Evolutionary conservation across 768 basidiomycete species (phyloP).

Genomic region (Porphyrellus cyaneotinctus): DNA sequence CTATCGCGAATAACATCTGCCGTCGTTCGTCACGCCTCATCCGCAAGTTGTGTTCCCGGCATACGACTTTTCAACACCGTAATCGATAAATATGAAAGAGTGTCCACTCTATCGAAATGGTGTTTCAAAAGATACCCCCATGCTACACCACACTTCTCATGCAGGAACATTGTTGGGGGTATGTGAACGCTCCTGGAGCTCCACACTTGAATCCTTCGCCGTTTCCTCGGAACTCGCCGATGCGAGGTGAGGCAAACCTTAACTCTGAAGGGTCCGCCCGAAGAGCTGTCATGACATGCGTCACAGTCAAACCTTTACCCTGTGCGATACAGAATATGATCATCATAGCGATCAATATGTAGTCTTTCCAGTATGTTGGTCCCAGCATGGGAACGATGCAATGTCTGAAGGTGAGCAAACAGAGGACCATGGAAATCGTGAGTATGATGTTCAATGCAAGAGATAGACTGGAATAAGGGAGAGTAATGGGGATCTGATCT

Average conservation of each 20-base stretch:
- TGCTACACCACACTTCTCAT: no score
- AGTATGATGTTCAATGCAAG: slow-evolving; percentile 32
- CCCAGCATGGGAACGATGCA: slow-evolving; percentile 29
- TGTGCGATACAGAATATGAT: slow-evolving; percentile 12
- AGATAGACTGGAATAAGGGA: no score
- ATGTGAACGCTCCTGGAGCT: background rate
- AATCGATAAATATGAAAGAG: no score
- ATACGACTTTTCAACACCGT: no score
- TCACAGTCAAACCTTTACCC: slow-evolving; percentile 6
- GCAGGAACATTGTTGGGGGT: background rate
- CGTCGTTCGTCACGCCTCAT: no score
- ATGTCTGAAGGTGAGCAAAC: no score
- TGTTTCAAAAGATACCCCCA: no score
- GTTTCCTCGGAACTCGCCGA: background rate
- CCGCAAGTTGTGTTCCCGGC: no score
- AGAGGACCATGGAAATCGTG: slow-evolving; percentile 33
- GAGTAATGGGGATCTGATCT: slow-evolving; percentile 7
- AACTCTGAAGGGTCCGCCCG: background rate
- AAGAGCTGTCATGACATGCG: slow-evolving; percentile 1
- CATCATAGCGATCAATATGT: slow-evolving; percentile 33
- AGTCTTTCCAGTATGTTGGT: slow-evolving; percentile 19
- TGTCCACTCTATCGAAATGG: no score
- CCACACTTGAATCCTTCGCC: background rate
- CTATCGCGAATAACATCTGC: no score
- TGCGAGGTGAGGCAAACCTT: background rate